Conservation (phyloP, 495 filamentous ascomycete species). For the Aspergillus egyptiacus region DNA sequence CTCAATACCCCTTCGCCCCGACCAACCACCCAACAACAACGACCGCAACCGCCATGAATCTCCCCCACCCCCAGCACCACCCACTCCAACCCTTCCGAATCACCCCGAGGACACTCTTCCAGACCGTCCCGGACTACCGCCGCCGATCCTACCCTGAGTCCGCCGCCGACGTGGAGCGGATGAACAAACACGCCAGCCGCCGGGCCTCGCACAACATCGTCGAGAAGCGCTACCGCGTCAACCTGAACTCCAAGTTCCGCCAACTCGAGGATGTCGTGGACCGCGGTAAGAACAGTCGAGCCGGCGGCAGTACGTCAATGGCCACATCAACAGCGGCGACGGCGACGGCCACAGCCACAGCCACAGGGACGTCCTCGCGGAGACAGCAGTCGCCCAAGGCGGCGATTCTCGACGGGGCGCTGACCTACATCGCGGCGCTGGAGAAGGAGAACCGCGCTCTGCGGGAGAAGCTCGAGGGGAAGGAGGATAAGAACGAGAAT, state of each 20-base stretch:
- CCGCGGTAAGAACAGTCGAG: too few species aligned
- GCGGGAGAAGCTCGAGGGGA: not conserved
- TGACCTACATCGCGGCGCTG: constrained; percentile 1
- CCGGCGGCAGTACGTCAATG: too few species aligned
- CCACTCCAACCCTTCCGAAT: too few species aligned
- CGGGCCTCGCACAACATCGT: constrained; percentile 10
- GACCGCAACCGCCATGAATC: too few species aligned
- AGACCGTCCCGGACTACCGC: not conserved
- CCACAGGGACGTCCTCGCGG: too few species aligned
- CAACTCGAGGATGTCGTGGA: not conserved
- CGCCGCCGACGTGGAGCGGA: not conserved
- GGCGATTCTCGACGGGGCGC: constrained; percentile 7
- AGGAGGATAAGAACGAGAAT: too few species aligned
- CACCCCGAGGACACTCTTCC: too few species aligned
- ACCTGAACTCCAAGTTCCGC: constrained; percentile 7
- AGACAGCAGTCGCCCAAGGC: constrained; percentile 6
- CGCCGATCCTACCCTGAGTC: not conserved
- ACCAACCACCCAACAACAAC: too few species aligned
- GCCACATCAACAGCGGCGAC: too few species aligned
- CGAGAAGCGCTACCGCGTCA: constrained; percentile 11
- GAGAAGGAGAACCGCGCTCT: not conserved
- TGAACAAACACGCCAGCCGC: not conserved
- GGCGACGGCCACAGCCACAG: too few species aligned
- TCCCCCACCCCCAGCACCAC: too few species aligned
- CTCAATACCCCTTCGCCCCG: too few species aligned